These are phyloP conservation scores for Aspergillus oerlinghausenensis DNA, from an alignment of 2,329 filamentous ascomycete genomes.

Conservation along the genomic window DNA sequence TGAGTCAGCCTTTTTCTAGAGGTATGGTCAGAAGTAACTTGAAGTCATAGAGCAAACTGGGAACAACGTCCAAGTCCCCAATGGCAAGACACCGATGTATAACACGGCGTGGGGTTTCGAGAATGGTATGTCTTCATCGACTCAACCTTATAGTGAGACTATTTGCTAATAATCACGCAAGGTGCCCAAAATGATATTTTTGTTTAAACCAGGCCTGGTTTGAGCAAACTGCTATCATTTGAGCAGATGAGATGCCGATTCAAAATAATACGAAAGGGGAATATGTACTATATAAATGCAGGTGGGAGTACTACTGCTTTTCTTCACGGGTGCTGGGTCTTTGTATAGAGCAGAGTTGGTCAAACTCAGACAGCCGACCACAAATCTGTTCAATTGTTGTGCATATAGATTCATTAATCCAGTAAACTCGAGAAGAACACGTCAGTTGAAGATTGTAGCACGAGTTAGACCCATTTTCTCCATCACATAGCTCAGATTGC, in stretches of 20 bases:
- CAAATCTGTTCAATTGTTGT: no score
- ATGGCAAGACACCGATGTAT: slow-evolving; percentile 15
- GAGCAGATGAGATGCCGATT: neutral
- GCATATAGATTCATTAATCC: no score
- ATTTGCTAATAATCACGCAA: neutral
- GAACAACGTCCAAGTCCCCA: slow-evolving; percentile 12
- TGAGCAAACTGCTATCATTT: no score
- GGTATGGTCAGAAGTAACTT: neutral
- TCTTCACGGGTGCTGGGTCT: no score
- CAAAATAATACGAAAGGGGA: neutral
- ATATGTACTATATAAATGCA: neutral
- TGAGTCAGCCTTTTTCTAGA: slow-evolving; percentile 3
- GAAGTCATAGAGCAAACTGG: slow-evolving; percentile 8
- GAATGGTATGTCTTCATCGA: slow-evolving; percentile 5
- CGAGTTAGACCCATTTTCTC: neutral
- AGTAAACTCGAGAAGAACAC: no score
- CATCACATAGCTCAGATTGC: neutral
- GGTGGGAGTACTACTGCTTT: no score
- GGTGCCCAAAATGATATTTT: neutral
- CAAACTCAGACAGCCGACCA: no score
- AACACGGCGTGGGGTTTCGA: slow-evolving; percentile 12
- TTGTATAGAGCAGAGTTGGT: no score
- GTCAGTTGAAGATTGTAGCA: neutral
- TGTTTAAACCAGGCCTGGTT: neutral
- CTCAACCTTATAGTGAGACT: neutral